Percentiles rank a stretch among this genome's conserved stretches.
phyloP scores from a whole-genome alignment of 2,329 filamentous ascomycete genomes.

The Fusarium begoniae region DNA sequence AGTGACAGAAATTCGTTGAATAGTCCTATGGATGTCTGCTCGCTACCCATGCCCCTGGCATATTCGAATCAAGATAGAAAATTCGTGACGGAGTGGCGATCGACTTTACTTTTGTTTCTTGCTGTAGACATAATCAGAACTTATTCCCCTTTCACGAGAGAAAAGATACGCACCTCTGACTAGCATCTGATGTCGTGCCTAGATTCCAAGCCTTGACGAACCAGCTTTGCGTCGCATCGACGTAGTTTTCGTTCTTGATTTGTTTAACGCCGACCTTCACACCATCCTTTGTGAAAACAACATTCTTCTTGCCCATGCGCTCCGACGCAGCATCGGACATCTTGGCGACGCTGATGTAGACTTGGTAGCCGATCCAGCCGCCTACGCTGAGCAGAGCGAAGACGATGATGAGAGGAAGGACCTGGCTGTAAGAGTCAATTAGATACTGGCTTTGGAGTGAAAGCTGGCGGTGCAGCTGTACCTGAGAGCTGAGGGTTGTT shows the following conservation, averaged over 20 bases:
- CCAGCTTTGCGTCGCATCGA: constrained; percentile 76
- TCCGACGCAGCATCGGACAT: constrained; percentile 72
- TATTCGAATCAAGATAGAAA: neutral
- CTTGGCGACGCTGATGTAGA: constrained; percentile 74
- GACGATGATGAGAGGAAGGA: constrained; percentile 74
- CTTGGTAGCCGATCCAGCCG: constrained; percentile 75
- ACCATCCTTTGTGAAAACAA: constrained; percentile 79
- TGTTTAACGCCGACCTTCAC: constrained; percentile 77
- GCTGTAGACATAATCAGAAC: constrained; percentile 24
- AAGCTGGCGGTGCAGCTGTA: constrained; percentile 1
- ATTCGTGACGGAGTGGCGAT: neutral
- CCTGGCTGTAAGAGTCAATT: constrained; percentile 55
- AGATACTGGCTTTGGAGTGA: neutral
- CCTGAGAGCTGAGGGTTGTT: constrained; percentile 38
- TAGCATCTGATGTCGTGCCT: constrained; percentile 45
- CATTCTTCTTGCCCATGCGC: constrained; percentile 79
- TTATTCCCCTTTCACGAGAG: neutral
- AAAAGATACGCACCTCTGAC: constrained; percentile 23
- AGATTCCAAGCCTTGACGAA: constrained; percentile 74
- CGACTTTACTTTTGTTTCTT: constrained; percentile 38
- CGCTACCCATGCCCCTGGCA: neutral
- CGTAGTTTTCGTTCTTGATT: constrained; percentile 73
- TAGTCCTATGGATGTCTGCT: neutral
- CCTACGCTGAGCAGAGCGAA: constrained; percentile 68
- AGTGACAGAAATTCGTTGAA: neutral